phyloP scores from a whole-genome alignment of 345 rosid species.

The Acer yangbiense region DNA sequence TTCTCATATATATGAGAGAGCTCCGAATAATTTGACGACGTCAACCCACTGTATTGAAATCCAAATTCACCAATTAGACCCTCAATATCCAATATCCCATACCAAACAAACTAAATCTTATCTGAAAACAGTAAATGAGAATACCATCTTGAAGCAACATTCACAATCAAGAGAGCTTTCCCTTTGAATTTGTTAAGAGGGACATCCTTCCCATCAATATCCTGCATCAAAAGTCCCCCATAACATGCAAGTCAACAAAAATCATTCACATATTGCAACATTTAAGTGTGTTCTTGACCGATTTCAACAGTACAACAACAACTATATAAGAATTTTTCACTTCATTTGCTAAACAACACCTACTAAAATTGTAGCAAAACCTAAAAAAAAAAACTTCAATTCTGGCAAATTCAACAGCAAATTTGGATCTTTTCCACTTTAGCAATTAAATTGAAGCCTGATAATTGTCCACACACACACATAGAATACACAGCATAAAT shows the following conservation, averaged over 20 bases:
- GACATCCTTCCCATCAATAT: constrained; percentile 82
- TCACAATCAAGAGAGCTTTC: constrained; percentile 80
- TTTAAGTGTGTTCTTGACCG: not conserved
- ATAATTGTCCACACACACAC: not conserved
- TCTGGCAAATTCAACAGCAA: too few relatives aligned
- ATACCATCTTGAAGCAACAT: constrained; percentile 96
- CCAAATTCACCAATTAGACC: constrained; percentile 14
- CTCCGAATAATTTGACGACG: constrained; percentile 86
- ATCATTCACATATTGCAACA: not conserved
- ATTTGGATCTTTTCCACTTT: not conserved
- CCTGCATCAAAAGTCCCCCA: constrained; percentile 47
- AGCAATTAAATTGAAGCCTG: constrained; percentile 6
- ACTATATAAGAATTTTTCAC: not conserved
- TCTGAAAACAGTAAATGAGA: not conserved
- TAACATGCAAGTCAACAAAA: not conserved
- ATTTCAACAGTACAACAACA: not conserved
- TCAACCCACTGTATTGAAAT: constrained; percentile 66
- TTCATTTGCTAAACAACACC: not conserved
- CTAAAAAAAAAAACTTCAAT: too few relatives aligned
- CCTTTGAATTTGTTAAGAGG: constrained; percentile 80
- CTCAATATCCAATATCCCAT: too few relatives aligned
- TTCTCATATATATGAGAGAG: constrained; percentile 79
- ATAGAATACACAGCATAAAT: not conserved
- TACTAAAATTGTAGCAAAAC: too few relatives aligned
- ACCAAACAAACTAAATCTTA: not conserved